Evolutionary conservation across 2,329 filamentous ascomycete species (phyloP).

Genomic region (Fusarium palustre): DNA sequence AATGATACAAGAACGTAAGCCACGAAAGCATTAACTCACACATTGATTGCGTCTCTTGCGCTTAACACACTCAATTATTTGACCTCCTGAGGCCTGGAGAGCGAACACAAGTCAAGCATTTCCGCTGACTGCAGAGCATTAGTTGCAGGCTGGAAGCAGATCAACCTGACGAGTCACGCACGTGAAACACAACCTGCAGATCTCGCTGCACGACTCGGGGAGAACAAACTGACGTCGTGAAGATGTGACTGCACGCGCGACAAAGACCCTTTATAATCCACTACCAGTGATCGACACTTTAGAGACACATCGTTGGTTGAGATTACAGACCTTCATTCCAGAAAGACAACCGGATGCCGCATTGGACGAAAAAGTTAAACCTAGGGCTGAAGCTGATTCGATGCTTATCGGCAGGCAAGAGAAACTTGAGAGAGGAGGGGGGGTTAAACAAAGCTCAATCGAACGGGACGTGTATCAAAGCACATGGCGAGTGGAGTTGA

Average conservation of each 20-base stretch:
- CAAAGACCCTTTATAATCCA: conserved; percentile 28
- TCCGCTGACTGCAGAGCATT: not conserved
- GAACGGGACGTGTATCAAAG: conserved; percentile 2
- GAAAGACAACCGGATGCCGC: conserved; percentile 11
- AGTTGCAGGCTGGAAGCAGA: not conserved
- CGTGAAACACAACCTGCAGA: conserved; percentile 24
- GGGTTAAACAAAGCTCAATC: conserved; percentile 25
- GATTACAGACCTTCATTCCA: conserved; percentile 25
- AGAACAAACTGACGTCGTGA: conserved; percentile 26
- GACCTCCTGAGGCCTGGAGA: not conserved
- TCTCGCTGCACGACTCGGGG: conserved; percentile 25
- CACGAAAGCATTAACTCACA: not conserved
- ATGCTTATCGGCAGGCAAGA: not conserved
- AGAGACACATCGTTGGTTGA: conserved; percentile 13
- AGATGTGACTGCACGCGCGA: not conserved
- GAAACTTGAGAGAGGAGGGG: not conserved
- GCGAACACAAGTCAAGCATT: not conserved
- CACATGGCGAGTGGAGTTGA: conserved; percentile 40
- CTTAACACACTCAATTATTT: not conserved
- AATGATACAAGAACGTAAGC: not conserved
- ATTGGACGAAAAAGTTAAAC: conserved; percentile 8
- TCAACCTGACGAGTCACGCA: conserved; percentile 13
- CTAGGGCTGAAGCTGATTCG: conserved; percentile 12
- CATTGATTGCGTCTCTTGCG: too few species aligned
- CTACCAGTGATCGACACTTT: conserved; percentile 23